Conservation (phyloP, 2,329 filamentous ascomycete species). For the Fusarium chaquense region DNA sequence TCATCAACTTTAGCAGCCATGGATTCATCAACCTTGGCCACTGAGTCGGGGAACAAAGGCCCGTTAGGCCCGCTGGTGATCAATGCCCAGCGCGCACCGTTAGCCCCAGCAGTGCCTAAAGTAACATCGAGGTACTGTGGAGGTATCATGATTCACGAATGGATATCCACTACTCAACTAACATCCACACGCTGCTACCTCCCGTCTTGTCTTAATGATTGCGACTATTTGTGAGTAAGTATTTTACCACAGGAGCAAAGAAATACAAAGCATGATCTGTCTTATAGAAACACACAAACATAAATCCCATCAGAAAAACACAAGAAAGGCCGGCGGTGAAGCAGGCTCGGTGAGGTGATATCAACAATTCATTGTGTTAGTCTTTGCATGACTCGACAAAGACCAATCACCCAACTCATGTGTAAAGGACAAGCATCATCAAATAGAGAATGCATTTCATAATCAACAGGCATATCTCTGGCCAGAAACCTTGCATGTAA, state of each 20-base stretch:
- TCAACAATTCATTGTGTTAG: constrained; percentile 20
- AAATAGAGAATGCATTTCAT: constrained; percentile 14
- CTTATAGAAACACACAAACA: not conserved
- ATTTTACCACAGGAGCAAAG: constrained; percentile 12
- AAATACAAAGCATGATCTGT: not conserved
- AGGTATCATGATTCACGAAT: constrained; percentile 17
- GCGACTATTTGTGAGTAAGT: constrained; percentile 30
- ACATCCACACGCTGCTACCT: constrained; percentile 32
- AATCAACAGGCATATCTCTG: constrained; percentile 13
- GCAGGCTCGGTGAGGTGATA: constrained; percentile 7
- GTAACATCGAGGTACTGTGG: constrained; percentile 25
- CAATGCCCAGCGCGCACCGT: constrained; percentile 43
- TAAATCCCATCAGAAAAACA: not conserved
- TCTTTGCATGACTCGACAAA: constrained; percentile 35
- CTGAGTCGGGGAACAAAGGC: constrained; percentile 35
- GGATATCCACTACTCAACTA: constrained; percentile 1
- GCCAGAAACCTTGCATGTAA: constrained; percentile 8
- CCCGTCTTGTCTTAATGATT: constrained; percentile 20
- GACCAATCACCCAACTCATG: constrained; percentile 20
- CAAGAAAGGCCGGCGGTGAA: constrained; percentile 22
- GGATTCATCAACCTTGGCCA: constrained; percentile 29
- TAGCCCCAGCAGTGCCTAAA: constrained; percentile 40
- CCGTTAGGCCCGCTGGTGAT: constrained; percentile 38
- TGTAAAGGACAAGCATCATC: constrained; percentile 9
- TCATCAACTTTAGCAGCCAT: constrained; percentile 33